Evolutionary conservation across 1,284 basidiomycete species (phyloP).

Genomic region (Coniophora puteana): DNA sequence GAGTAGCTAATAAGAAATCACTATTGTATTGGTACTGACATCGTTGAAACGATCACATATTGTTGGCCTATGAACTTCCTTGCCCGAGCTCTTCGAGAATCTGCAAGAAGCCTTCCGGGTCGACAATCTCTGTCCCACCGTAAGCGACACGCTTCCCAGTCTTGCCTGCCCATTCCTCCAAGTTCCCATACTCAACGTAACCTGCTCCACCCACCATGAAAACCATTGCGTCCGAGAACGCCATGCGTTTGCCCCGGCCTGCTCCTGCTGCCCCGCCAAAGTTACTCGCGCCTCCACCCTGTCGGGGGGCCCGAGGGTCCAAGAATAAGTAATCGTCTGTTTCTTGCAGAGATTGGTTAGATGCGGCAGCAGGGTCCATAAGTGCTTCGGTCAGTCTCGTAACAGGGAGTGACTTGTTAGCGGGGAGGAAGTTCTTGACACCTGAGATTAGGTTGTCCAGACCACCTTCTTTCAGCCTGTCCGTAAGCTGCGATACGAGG

Average conservation of each 20-base stretch:
- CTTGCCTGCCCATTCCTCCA: conserved; percentile 86
- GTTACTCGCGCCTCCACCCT: conserved; percentile 47
- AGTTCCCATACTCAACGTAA: conserved; percentile 96
- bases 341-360: conserved; percentile 90
- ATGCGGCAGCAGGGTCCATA: conserved; percentile 93
- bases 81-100: conserved; percentile 65
- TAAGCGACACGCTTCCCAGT: conserved; percentile 87
- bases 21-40: conserved; percentile 1
- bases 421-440: conserved; percentile 97
- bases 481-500: conserved; percentile 67
- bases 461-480: conserved; percentile 91
- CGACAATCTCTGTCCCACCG: conserved; percentile 93
- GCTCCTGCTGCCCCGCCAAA: conserved; percentile 43
- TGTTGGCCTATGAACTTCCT: conserved; percentile 12
- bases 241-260: conserved; percentile 64
- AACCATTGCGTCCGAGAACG: conserved; percentile 87
- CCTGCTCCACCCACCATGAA: conserved; percentile 97
- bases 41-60: background rate
- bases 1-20: too few species aligned
- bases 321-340: conserved; percentile 96
- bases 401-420: conserved; percentile 90
- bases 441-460: conserved; percentile 95
- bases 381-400: conserved; percentile 93
- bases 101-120: conserved; percentile 82
- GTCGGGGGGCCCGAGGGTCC: conserved; percentile 80